Base-by-base conservation (phyloP, 768 basidiomycete genomes). In the Rhodotorula babjevae region DNA sequence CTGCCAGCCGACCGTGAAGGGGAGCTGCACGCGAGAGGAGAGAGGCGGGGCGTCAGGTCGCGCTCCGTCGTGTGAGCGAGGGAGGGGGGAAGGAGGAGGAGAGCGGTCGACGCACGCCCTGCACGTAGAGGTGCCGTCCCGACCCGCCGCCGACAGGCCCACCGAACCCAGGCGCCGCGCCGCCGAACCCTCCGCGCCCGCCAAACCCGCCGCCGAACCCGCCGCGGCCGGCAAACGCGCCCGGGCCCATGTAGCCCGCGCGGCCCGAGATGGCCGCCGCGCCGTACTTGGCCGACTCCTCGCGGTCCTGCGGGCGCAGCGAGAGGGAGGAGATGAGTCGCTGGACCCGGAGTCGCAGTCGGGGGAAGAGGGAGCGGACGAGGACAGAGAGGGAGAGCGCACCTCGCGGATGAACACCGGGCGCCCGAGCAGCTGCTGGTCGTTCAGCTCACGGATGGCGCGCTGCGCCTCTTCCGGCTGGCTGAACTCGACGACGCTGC, bases 1-100 rank as follows among this genome's bases (percentile, higher is more conserved):
- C 80, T 99, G 95, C 95, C 95, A 99, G 44, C 92, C 92, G n/a
- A 93, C 93, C 83, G 94, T 92, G 79, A 91, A 92, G 4, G 93
- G 94, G 42, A 98, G 83, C 94, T 97, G 74, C 55, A 15, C 9
- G 29, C 36, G 36, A 36, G 36, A 5, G 36, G 36, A 36, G 36
- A 5, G 36, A 9, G 36, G 9, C 36, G 36, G 36, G 36, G 9
- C 5, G 36, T 36, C 36, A 36, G 27, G 5, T 49, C 59, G 27
- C 47, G 19, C 12, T 49, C 50, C 8, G n/a, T 33, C 52, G 65
- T n/a, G 69, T 57, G 42, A 61, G 55, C 36, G 36, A 61, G 68
- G n/a, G 31, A 52, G 59, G 67, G 11, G 33, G 33, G 33, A 10
- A 9, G 16, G 21, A 16, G 5, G 70, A 67, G 60, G 73, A 71